Base-by-base conservation (phyloP, 164 flowering plant species). In the Macadamia integrifolia region DNA sequence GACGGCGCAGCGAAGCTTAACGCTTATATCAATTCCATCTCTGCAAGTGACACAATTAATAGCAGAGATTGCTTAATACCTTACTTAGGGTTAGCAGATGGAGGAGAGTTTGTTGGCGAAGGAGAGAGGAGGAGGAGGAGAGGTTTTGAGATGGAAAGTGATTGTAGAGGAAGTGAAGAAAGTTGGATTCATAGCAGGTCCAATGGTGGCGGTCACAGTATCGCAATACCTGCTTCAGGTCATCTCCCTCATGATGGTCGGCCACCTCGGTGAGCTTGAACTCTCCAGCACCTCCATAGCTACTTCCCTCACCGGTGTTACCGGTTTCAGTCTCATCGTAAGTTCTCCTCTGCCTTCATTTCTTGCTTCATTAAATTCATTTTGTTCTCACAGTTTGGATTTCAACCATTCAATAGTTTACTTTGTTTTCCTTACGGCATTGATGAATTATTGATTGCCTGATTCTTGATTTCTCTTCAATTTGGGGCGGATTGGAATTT, bases 291-390 rank as follows among this genome's bases (percentile, higher is more conserved):
- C 81, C 14, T 78, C 87, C 64, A 70, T 84, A 1, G 84, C 87
- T 57, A 69, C 79, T 17, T 85, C 89, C 30, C 69, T 85, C 71
- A 8, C 74, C 28, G 18, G 53, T 58, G 89, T 84, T 63, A 71
- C 84, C n/a, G 89, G 89, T 31, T 82, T 85, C 69, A 80, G 83
- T 59, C 50, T 80, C 46, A 67, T 85, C 18, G 89, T 85, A 71
- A 71, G 83, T 69, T 31, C 35, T 29, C 28, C 15, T 18, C 23
- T 23, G 23, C 23, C 23, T 23, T 23, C 23, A 23, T 23, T 23
- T 23, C 23, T 23, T 23, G 23, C 23, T 23, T 23, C 23, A 23
- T 23, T 23, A 23, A 23, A 23, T 23, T 23, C 23, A 23, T 23
- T 23, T 23, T 23, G 23, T 23, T 23, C 23, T 23, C 23, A 23